phyloP scores from a whole-genome alignment of 257 asterid species.

The Rubia yunnanensis region DNA sequence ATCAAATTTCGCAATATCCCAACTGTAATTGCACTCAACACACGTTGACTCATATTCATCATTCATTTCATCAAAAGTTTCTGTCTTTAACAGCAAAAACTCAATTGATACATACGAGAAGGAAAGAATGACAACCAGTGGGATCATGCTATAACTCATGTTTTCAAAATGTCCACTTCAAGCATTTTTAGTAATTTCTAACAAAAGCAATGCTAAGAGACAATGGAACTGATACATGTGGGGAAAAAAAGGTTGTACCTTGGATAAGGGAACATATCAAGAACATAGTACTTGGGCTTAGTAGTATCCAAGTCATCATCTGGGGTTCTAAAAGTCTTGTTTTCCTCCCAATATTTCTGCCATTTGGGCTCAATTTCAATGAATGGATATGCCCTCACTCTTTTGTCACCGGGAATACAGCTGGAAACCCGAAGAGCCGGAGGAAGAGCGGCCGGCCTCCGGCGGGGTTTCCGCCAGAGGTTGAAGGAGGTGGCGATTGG shows the following conservation, averaged over 20 bases:
- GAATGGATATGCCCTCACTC: slow-evolving; percentile 66
- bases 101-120: too few species aligned
- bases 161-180: not conserved
- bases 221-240: not conserved
- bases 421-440: slow-evolving; percentile 25
- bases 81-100: too few species aligned
- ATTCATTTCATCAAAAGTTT: not conserved
- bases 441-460: slow-evolving; percentile 11
- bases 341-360: slow-evolving; percentile 87
- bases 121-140: too few species aligned
- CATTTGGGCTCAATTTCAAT: slow-evolving; percentile 83
- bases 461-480: slow-evolving; percentile 16
- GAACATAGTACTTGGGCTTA: slow-evolving; percentile 92
- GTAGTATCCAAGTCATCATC: slow-evolving; percentile 86
- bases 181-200: not conserved
- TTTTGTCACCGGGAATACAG: slow-evolving; percentile 12
- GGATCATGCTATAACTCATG: too few species aligned
- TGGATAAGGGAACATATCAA: slow-evolving; percentile 99
- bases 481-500: slow-evolving; percentile 17
- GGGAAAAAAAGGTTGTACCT: slow-evolving; percentile 36
- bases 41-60: not conserved
- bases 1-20: not conserved
- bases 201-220: not conserved
- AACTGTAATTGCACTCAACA: too few species aligned
- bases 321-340: slow-evolving; percentile 77